A percentile compares a stretch with the other conserved stretches of the same genome.
Evolutionary conservation across 768 basidiomycete genomes (phyloP).

Genomic region (Leccinum subgranulosum): DNA sequence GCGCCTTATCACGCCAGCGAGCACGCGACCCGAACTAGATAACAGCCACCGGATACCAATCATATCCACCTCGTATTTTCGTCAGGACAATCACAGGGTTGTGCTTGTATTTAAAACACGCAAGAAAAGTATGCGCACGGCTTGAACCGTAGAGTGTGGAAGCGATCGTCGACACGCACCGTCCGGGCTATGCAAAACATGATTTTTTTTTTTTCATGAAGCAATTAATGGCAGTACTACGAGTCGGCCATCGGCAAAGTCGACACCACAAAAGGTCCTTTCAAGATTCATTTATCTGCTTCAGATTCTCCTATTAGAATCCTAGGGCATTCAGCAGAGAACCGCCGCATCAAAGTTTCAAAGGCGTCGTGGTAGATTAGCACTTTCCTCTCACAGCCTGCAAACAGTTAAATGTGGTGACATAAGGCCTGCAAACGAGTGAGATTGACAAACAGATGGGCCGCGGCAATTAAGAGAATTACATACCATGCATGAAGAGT

Average conservation of each 20-base stretch:
- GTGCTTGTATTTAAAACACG: background rate
- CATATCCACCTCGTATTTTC: background rate
- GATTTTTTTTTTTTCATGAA: background rate
- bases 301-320: background rate
- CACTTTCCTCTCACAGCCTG: conserved; percentile 14
- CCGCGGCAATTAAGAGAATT: background rate
- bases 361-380: background rate
- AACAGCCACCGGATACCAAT: background rate
- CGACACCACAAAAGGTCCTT: background rate
- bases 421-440: conserved; percentile 27
- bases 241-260: background rate
- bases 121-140: background rate
- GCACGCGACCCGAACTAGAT: conserved; percentile 13
- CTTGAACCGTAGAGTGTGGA: background rate
- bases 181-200: background rate
- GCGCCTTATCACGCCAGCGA: conserved; percentile 14
- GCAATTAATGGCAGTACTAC: background rate
- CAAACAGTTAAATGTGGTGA: conserved; percentile 36
- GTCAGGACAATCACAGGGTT: background rate
- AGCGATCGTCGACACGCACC: background rate
- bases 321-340: background rate
- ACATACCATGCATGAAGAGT: conserved; percentile 60
- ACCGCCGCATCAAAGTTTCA: background rate
- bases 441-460: background rate
- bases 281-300: background rate